Percentiles rank a stretch among this genome's conserved stretches.
phyloP scores from a whole-genome alignment of 2,329 filamentous ascomycete genomes.

The Cladosporium sp. region DNA sequence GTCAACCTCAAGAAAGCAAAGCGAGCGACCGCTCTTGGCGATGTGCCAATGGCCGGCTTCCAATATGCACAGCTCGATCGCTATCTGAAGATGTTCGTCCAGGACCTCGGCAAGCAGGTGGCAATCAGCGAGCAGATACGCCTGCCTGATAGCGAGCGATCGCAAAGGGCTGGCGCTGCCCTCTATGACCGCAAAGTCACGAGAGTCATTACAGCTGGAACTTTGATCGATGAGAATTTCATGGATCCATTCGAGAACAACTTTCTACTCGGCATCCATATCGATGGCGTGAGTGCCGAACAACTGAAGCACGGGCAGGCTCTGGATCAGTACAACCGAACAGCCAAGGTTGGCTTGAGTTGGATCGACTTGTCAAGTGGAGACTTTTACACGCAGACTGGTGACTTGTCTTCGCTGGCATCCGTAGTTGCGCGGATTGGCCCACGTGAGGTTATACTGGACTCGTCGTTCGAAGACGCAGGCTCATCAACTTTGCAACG shows the following conservation, averaged over 20 bases:
- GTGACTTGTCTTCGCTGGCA: constrained; percentile 70
- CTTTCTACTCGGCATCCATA: constrained; percentile 80
- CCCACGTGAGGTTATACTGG: constrained; percentile 81
- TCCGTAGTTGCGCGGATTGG: constrained; percentile 80
- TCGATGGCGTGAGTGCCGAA: constrained; percentile 41
- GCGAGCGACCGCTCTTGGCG: constrained; percentile 76
- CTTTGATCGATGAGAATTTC: constrained; percentile 95
- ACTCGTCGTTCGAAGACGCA: constrained; percentile 56
- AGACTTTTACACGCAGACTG: constrained; percentile 83
- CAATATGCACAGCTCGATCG: constrained; percentile 90
- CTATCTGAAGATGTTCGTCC: constrained; percentile 88
- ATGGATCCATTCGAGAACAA: constrained; percentile 94
- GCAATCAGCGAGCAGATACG: constrained; percentile 93
- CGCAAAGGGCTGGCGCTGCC: constrained; percentile 72
- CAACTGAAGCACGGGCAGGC: constrained; percentile 18
- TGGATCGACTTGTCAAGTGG: constrained; percentile 97
- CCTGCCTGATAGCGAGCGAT: constrained; percentile 55
- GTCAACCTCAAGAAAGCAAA: constrained; percentile 83
- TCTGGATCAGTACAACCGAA: constrained; percentile 30
- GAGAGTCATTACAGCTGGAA: constrained; percentile 89
- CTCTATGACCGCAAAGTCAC: constrained; percentile 84
- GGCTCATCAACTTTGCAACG: constrained; percentile 31
- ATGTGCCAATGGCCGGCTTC: constrained; percentile 92
- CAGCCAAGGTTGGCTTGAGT: constrained; percentile 68
- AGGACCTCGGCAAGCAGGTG: constrained; percentile 87